phyloP scores from a whole-genome alignment of 192 early-diverging fungal genomes.

The Coemansia sp. region DNA sequence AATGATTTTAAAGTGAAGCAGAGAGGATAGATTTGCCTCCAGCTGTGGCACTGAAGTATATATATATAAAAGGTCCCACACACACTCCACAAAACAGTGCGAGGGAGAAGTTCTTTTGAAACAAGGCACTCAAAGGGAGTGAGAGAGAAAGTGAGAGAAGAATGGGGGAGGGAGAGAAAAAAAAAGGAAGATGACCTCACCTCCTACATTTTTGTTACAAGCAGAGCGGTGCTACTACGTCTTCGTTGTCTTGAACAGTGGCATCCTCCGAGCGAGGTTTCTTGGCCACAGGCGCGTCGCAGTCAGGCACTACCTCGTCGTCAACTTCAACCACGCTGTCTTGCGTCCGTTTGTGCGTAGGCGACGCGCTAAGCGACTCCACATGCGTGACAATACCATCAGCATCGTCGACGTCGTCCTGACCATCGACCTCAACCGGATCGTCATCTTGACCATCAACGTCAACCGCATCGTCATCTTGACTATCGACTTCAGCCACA shows the following conservation, averaged over 20 bases:
- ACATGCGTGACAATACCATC: conserved; percentile 12
- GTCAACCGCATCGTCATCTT: conserved; percentile 35
- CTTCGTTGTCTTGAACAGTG: conserved; percentile 8
- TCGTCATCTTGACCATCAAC: conserved; percentile 21
- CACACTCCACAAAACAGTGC: no score
- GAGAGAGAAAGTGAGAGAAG: no score
- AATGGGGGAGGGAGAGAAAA: no score
- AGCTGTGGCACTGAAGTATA: neutral
- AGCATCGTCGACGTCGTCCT: neutral
- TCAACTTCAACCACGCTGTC: neutral
- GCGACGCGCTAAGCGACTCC: conserved; percentile 9
- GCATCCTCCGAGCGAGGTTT: conserved; percentile 8
- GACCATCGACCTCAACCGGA: conserved; percentile 11
- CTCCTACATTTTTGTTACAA: no score
- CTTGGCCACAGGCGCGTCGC: conserved; percentile 13
- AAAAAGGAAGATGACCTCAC: no score
- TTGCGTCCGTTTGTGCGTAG: conserved; percentile 9
- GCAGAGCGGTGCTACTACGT: neutral
- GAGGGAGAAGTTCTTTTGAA: no score
- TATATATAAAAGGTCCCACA: no score
- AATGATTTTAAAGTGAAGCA: neutral
- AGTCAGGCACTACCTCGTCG: conserved; percentile 5
- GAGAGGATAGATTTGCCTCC: neutral
- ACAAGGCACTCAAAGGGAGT: no score
- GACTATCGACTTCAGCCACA: conserved; percentile 22